Percentiles rank a stretch among this genome's conserved stretches.
Conservation (phyloP, 2,329 filamentous ascomycete genomes). For the Trichoderma koningii region DNA sequence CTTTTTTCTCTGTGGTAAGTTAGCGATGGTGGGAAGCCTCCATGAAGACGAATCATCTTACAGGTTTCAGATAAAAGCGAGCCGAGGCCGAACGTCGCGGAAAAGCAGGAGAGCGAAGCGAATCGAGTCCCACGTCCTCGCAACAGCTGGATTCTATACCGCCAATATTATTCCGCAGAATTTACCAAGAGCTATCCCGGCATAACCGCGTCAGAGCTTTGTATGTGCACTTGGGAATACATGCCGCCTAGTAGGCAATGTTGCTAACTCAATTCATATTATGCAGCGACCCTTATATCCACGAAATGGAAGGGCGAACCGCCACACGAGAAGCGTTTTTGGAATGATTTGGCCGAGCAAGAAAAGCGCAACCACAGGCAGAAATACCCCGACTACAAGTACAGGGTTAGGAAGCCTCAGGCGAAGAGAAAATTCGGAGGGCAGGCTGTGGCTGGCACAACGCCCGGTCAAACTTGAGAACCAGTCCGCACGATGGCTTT, state of each 20-base stretch:
- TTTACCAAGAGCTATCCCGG: constrained; percentile 33
- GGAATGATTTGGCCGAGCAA: constrained; percentile 31
- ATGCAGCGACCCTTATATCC: constrained; percentile 35
- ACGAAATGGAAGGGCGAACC: constrained; percentile 37
- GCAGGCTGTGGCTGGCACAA: not conserved
- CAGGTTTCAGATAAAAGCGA: constrained; percentile 24
- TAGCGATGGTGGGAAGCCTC: not conserved
- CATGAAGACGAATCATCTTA: too few species aligned
- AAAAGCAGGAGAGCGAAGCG: not conserved
- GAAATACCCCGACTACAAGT: constrained; percentile 37
- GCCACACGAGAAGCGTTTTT: constrained; percentile 32
- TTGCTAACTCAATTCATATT: not conserved
- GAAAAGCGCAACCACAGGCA: constrained; percentile 36
- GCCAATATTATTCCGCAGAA: constrained; percentile 35
- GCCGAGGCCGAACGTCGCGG: not conserved
- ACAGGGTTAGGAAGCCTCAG: constrained; percentile 29
- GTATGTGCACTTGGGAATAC: constrained; percentile 32
- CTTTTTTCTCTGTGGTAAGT: constrained; percentile 33
- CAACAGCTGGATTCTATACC: constrained; percentile 42
- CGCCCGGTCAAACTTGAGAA: not conserved
- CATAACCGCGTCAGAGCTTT: constrained; percentile 37
- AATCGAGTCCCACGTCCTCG: constrained; percentile 36
- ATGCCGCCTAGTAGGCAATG: not conserved
- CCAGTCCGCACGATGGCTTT: too few species aligned
- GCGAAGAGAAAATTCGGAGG: constrained; percentile 2